Evolutionary conservation across 75 land plant species (phyloP).

Genomic region (Cryptomeria japonica): DNA sequence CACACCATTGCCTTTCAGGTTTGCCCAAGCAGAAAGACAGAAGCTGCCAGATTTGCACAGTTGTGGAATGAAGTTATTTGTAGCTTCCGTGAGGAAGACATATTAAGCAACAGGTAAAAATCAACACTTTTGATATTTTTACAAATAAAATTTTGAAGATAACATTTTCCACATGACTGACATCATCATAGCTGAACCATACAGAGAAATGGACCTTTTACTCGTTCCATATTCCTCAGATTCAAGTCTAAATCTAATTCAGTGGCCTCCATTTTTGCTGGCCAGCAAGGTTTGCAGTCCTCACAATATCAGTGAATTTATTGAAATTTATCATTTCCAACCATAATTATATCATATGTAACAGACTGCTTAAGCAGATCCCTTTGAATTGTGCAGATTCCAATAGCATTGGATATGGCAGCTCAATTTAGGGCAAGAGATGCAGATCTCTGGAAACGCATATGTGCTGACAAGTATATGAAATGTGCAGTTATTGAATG

Average conservation of each 20-base stretch:
- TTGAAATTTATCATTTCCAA: background rate
- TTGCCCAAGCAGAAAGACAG: slow-evolving; percentile 61
- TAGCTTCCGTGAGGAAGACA: slow-evolving; percentile 96
- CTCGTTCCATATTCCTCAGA: slow-evolving; percentile 95
- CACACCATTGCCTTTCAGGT: slow-evolving; percentile 27
- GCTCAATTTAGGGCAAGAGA: slow-evolving; percentile 70
- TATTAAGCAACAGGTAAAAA: slow-evolving; percentile 87
- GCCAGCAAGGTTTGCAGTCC: slow-evolving; percentile 86
- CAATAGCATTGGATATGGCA: slow-evolving; percentile 86
- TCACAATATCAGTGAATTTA: background rate
- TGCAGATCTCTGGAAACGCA: slow-evolving; percentile 81
- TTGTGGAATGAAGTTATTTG: slow-evolving; percentile 96
- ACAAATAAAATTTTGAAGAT: background rate
- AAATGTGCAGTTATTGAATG: slow-evolving; percentile 90
- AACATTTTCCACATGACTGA: background rate
- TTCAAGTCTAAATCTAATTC: slow-evolving; percentile 79
- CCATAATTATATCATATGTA: background rate
- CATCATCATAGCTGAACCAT: background rate
- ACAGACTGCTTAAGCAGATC: background rate
- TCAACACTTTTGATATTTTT: background rate
- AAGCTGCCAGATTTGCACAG: slow-evolving; percentile 98
- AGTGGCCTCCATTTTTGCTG: slow-evolving; percentile 98
- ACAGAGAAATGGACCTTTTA: slow-evolving; percentile 96
- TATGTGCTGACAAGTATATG: slow-evolving; percentile 92
- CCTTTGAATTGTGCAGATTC: slow-evolving; percentile 49